phyloP scores from a whole-genome alignment of 179 eudicot genomes.

The Drosera spatulata region DNA sequence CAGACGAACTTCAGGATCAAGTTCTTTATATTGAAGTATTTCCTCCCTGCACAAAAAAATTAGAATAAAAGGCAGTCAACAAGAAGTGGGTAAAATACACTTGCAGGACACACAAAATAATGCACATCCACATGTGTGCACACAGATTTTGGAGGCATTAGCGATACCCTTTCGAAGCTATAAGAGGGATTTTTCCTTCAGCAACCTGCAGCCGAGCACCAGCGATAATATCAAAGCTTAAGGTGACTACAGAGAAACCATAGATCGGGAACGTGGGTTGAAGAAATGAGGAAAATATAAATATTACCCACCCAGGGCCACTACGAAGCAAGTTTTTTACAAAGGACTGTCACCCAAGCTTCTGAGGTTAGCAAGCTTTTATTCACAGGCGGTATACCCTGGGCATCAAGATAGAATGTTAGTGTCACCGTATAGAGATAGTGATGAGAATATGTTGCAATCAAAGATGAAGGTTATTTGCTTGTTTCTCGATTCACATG shows the following conservation, averaged over 20 bases:
- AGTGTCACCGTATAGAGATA: neutral
- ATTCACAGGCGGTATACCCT: slow-evolving; percentile 64
- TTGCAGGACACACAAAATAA: too few species aligned
- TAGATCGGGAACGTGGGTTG: neutral
- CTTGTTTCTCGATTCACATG: too few species aligned
- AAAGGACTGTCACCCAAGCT: slow-evolving; percentile 63
- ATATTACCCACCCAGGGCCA: slow-evolving; percentile 76
- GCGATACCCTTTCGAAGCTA: slow-evolving; percentile 60
- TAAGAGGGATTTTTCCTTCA: slow-evolving; percentile 68
- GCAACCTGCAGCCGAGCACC: slow-evolving; percentile 52
- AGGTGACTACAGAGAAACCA: neutral
- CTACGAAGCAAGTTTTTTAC: slow-evolving; percentile 66
- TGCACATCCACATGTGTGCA: too few species aligned
- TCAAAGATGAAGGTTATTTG: neutral
- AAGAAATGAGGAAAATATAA: neutral
- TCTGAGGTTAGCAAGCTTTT: slow-evolving; percentile 39
- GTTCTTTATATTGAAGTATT: slow-evolving; percentile 57
- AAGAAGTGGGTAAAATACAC: neutral
- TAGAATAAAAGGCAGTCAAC: slow-evolving; percentile 5
- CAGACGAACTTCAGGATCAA: slow-evolving; percentile 63
- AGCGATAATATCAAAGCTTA: slow-evolving; percentile 1
- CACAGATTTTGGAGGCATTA: slow-evolving; percentile 5
- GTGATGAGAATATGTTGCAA: neutral
- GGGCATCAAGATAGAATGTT: slow-evolving; percentile 15
- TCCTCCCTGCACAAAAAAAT: slow-evolving; percentile 49